These are phyloP conservation scores for Jasminum sambac DNA, from an alignment of 257 asterid genomes.

Conservation along the genomic window DNA sequence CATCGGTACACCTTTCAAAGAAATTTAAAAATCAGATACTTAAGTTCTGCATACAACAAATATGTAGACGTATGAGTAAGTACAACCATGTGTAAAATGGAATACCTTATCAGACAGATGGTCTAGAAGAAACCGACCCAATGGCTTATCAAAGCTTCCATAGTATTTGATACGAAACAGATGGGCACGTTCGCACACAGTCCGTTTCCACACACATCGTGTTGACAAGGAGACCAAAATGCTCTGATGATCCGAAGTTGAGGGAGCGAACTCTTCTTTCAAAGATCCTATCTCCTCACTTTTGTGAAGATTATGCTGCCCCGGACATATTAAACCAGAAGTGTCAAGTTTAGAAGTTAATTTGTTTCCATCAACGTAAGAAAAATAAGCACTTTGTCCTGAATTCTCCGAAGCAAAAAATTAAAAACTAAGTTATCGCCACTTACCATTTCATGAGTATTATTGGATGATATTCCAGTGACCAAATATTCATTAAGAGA, in stretches of 20 bases:
- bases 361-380: slow-evolving; percentile 35
- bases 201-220: slow-evolving; percentile 64
- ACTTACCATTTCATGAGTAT: slow-evolving; percentile 27
- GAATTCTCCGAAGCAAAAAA: slow-evolving; percentile 26
- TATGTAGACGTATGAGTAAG: slow-evolving; percentile 7
- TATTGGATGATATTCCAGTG: slow-evolving; percentile 22
- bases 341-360: slow-evolving; percentile 27
- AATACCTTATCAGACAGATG: slow-evolving; percentile 70
- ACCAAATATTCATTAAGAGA: slow-evolving; percentile 25
- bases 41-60: slow-evolving; percentile 14
- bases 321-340: slow-evolving; percentile 27
- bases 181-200: slow-evolving; percentile 82
- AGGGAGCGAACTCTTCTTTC: slow-evolving; percentile 60
- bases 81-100: slow-evolving; percentile 12
- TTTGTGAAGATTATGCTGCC: slow-evolving; percentile 32
- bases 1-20: slow-evolving; percentile 55
- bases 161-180: slow-evolving; percentile 72
- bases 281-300: slow-evolving; percentile 35
- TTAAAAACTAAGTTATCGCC: slow-evolving; percentile 25
- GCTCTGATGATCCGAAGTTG: slow-evolving; percentile 73
- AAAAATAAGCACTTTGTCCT: slow-evolving; percentile 28
- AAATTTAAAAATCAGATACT: slow-evolving; percentile 15
- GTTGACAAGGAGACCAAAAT: slow-evolving; percentile 76
- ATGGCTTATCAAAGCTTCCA: slow-evolving; percentile 69
- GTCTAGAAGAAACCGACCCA: slow-evolving; percentile 69